Conservation (phyloP, 129 eudicot species). For the Heracleum sosnowskyi region DNA sequence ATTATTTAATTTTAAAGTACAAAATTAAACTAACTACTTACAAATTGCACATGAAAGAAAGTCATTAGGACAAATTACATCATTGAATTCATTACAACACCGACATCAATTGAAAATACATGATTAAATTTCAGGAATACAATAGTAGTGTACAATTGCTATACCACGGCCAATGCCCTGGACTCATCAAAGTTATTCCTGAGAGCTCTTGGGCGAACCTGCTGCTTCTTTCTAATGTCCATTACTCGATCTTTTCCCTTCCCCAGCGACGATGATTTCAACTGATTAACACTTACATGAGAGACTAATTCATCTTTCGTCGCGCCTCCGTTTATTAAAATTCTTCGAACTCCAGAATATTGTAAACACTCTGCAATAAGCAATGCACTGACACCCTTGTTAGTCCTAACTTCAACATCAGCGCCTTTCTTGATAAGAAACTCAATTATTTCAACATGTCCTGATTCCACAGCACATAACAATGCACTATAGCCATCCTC, state of each 20-base stretch:
- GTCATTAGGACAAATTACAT: not conserved
- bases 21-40: not conserved
- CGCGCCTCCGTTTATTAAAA: slow-evolving; percentile 45
- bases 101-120: not conserved
- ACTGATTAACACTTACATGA: slow-evolving; percentile 1
- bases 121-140: not conserved
- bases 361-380: slow-evolving; percentile 61
- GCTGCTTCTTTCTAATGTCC: slow-evolving; percentile 28
- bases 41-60: not conserved
- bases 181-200: slow-evolving; percentile 38
- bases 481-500: slow-evolving; percentile 63
- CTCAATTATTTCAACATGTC: slow-evolving; percentile 56
- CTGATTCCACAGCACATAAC: slow-evolving; percentile 60
- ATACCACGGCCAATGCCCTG: slow-evolving; percentile 32
- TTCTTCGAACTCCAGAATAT: slow-evolving; percentile 53
- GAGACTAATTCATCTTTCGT: slow-evolving; percentile 24
- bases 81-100: not conserved
- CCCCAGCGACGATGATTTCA: slow-evolving; percentile 10
- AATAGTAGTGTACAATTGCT: not conserved
- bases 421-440: slow-evolving; percentile 66
- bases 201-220: slow-evolving; percentile 20
- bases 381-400: slow-evolving; percentile 60
- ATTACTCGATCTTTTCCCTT: slow-evolving; percentile 29
- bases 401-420: slow-evolving; percentile 60
- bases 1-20: not conserved